Conservation (phyloP, 2,329 filamentous ascomycete genomes). For the Hymenoscyphus fraxineus region DNA sequence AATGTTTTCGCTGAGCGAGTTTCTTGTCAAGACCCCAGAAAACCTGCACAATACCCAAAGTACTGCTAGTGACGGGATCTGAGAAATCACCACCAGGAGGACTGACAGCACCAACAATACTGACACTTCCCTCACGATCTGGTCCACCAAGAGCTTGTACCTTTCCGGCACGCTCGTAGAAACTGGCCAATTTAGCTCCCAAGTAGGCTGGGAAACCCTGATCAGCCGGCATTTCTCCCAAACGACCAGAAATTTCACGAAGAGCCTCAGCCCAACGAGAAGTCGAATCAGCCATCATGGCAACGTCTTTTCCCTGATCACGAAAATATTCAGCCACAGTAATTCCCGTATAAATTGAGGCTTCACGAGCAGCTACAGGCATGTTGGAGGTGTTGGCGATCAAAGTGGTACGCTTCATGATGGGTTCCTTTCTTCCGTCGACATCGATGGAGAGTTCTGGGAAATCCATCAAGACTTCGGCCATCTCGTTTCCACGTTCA, state of each 20-base stretch:
- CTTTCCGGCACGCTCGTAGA: conserved; percentile 97
- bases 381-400: conserved; percentile 99
- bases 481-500: conserved; percentile 99
- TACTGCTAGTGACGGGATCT: conserved; percentile 91
- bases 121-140: conserved; percentile 85
- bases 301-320: conserved; percentile 93
- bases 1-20: conserved; percentile 97
- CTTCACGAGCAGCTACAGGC: conserved; percentile 96
- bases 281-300: conserved; percentile 99
- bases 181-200: conserved; percentile 92
- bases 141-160: conserved; percentile 83
- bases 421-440: conserved; percentile 91
- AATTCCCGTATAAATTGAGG: conserved; percentile 96
- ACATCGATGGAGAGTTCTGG: conserved; percentile 94
- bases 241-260: conserved; percentile 96
- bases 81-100: conserved; percentile 99
- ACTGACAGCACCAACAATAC: conserved; percentile 95
- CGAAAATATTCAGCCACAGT: conserved; percentile 89
- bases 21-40: conserved; percentile 99
- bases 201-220: conserved; percentile 99
- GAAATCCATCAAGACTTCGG: conserved; percentile 99
- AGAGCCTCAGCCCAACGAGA: conserved; percentile 98
- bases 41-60: conserved; percentile 95
- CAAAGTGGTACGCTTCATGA: conserved; percentile 99
- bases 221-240: conserved; percentile 99